Conservation (phyloP, 305 asterid genomes). For the Fraxinus sp. region DNA sequence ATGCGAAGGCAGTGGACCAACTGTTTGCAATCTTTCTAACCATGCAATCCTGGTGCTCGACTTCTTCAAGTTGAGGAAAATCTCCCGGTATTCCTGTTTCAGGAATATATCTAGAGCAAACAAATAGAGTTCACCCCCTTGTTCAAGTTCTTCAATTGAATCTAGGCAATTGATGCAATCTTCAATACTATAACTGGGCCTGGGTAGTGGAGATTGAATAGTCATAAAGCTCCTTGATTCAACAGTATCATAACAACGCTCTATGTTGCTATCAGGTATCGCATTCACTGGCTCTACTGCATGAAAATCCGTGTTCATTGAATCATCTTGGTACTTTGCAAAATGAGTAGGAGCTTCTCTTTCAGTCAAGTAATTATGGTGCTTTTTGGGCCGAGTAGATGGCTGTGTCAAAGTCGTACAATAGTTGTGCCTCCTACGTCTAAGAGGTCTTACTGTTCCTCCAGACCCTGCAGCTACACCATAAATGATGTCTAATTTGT, state of each 20-base stretch:
- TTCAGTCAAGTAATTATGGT: constrained; percentile 13
- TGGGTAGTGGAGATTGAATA: constrained; percentile 30
- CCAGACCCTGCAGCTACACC: constrained; percentile 24
- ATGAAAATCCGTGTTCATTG: constrained; percentile 4
- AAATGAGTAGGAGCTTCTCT: constrained; percentile 4
- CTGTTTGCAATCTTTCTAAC: constrained; percentile 33
- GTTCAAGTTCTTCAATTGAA: constrained; percentile 31
- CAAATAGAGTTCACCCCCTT: constrained; percentile 35
- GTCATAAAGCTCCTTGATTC: constrained; percentile 33
- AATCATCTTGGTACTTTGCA: constrained; percentile 7
- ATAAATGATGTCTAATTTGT: constrained; percentile 30
- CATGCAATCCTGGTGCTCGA: constrained; percentile 35
- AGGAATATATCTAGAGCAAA: constrained; percentile 36
- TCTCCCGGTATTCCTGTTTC: constrained; percentile 39
- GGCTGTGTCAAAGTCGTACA: constrained; percentile 24
- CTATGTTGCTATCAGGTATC: constrained; percentile 22
- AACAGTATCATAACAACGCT: constrained; percentile 29
- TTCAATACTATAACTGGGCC: constrained; percentile 29
- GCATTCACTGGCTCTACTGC: constrained; percentile 19
- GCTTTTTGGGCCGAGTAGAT: constrained; percentile 21
- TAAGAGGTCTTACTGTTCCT: constrained; percentile 8
- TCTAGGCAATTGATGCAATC: constrained; percentile 41
- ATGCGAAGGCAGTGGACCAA: constrained; percentile 28
- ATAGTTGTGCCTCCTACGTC: constrained; percentile 14
- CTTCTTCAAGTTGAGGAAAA: constrained; percentile 39